phyloP scores from a whole-genome alignment of 805 yeast species.

The Starmera dryadoides region DNA sequence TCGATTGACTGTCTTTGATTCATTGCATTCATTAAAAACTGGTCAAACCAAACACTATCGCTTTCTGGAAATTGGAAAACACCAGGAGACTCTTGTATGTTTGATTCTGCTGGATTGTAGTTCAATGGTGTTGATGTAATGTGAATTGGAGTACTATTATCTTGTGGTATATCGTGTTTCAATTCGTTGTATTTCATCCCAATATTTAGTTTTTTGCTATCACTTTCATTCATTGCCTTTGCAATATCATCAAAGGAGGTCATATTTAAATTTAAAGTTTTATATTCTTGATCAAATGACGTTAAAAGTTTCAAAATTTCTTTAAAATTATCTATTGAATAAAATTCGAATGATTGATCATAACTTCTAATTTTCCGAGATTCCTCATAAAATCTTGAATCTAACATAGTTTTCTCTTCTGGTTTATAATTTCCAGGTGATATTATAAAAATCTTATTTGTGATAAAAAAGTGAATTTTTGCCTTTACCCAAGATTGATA shows the following conservation, averaged over 20 bases:
- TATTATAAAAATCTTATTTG: constrained; percentile 6
- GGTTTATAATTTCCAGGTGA: constrained; percentile 6
- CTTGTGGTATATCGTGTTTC: background rate
- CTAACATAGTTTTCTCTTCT: background rate
- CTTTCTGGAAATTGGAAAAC: background rate
- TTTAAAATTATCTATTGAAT: constrained; percentile 6
- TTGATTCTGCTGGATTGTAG: no score
- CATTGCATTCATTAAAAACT: background rate
- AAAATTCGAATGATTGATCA: constrained; percentile 13
- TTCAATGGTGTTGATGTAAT: background rate
- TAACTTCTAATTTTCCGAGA: constrained; percentile 6
- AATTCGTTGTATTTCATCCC: no score
- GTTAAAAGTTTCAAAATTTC: constrained; percentile 1
- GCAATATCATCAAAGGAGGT: background rate
- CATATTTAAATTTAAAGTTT: constrained; percentile 1
- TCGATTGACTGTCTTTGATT: background rate
- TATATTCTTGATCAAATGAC: constrained; percentile 1
- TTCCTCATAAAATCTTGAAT: constrained; percentile 6
- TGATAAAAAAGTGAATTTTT: constrained; percentile 15
- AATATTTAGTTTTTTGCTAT: background rate
- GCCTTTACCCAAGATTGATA: constrained; percentile 20
- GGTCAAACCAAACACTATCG: constrained; percentile 1
- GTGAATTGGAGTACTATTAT: background rate
- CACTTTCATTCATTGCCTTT: background rate
- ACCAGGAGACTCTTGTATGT: no score